These are phyloP conservation scores for Zasmidium citrigriseum DNA, from an alignment of 2,329 filamentous ascomycete species.

Conservation along the genomic window DNA sequence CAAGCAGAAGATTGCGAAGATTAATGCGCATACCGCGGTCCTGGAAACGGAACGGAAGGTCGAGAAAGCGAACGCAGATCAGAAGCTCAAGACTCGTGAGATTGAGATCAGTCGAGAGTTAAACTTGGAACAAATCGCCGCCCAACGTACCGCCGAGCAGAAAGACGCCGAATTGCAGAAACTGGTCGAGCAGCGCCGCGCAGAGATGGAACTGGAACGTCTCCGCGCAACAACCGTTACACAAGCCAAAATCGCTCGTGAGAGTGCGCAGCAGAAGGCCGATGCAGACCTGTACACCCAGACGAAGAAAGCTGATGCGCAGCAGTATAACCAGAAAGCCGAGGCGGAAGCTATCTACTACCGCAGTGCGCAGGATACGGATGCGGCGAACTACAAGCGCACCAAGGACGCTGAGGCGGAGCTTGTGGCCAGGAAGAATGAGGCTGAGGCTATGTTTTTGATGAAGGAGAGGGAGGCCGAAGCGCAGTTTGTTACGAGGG, in stretches of 20 bases:
- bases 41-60: constrained; percentile 82
- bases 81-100: constrained; percentile 71
- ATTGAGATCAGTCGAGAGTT: constrained; percentile 73
- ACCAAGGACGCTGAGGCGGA: constrained; percentile 31
- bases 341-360: constrained; percentile 57
- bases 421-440: constrained; percentile 23
- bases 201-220: constrained; percentile 76
- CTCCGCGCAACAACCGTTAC: constrained; percentile 77
- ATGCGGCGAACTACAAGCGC: constrained; percentile 43
- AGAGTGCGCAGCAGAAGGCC: constrained; percentile 41
- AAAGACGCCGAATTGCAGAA: constrained; percentile 79
- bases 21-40: constrained; percentile 81
- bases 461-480: constrained; percentile 47
- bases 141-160: constrained; percentile 70
- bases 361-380: constrained; percentile 42
- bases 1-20: constrained; percentile 84
- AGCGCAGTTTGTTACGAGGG: constrained; percentile 17
- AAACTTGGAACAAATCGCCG: constrained; percentile 73
- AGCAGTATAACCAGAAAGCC: constrained; percentile 62
- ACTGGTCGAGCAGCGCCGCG: constrained; percentile 74
- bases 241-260: constrained; percentile 67
- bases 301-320: constrained; percentile 51
- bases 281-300: constrained; percentile 58
- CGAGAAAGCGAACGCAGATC: constrained; percentile 75
- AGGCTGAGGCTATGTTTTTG: constrained; percentile 37